Evolutionary conservation across 108 stramenopile species (phyloP).

Genomic region (Epithemia pelagica): DNA sequence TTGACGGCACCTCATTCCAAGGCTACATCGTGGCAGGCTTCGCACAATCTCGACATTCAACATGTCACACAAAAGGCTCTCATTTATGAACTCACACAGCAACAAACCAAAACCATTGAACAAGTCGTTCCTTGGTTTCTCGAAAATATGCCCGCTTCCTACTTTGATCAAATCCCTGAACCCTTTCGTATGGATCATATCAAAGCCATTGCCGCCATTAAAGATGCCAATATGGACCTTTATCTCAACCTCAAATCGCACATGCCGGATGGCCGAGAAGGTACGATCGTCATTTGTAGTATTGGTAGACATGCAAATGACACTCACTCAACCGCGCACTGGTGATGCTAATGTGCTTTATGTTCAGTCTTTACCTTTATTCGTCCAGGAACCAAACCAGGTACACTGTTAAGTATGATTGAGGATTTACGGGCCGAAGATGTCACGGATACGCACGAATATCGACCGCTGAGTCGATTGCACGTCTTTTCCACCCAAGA

Average conservation of each 20-base stretch:
- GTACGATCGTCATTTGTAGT: not conserved
- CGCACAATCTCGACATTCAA: constrained; percentile 72
- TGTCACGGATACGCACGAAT: not conserved
- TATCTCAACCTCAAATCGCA: constrained; percentile 76
- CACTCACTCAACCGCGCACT: too few species aligned
- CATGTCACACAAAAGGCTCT: constrained; percentile 65
- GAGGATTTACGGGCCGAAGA: constrained; percentile 56
- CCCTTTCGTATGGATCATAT: constrained; percentile 92
- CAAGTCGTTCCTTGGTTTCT: constrained; percentile 94
- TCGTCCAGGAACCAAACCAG: constrained; percentile 77
- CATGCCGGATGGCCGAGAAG: constrained; percentile 11
- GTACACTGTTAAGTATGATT: constrained; percentile 70
- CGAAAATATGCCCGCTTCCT: constrained; percentile 84
- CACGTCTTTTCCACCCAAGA: constrained; percentile 87
- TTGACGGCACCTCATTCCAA: not conserved
- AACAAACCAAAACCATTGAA: constrained; percentile 61
- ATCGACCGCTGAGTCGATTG: constrained; percentile 59
- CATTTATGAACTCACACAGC: constrained; percentile 70
- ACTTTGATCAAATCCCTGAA: constrained; percentile 89
- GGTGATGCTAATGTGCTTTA: not conserved
- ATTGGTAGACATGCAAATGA: too few species aligned
- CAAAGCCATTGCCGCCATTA: constrained; percentile 88
- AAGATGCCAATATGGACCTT: constrained; percentile 67
- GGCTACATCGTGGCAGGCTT: constrained; percentile 56
- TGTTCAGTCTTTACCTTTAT: constrained; percentile 70